Evolutionary conservation across 306 rosid species (phyloP).

Genomic region (Malus sieversii): DNA sequence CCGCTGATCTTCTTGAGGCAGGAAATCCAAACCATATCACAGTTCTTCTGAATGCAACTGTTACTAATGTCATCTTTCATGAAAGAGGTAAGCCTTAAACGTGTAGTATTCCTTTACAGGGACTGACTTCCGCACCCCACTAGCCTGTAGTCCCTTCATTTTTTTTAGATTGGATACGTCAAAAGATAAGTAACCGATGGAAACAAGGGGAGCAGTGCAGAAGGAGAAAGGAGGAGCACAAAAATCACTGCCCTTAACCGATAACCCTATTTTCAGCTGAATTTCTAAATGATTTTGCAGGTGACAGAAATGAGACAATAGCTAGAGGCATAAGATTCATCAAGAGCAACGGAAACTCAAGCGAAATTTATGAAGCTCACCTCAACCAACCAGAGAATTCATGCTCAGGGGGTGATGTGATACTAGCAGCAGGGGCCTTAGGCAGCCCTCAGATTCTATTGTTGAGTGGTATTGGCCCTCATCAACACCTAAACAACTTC

Average conservation of each 20-base stretch:
- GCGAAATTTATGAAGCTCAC: slow-evolving; percentile 39
- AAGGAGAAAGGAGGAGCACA: not conserved
- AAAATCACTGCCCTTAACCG: not conserved
- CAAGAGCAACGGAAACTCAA: slow-evolving; percentile 40
- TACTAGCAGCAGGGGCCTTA: slow-evolving; percentile 64
- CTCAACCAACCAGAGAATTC: slow-evolving; percentile 32
- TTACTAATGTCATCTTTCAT: slow-evolving; percentile 46
- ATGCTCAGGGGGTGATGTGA: slow-evolving; percentile 52
- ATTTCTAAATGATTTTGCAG: slow-evolving; percentile 19
- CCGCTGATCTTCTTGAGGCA: slow-evolving; percentile 59
- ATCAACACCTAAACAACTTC: slow-evolving; percentile 35
- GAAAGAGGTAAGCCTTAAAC: slow-evolving; percentile 33
- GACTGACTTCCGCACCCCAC: not conserved
- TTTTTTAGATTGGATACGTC: not conserved
- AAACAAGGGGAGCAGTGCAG: not conserved
- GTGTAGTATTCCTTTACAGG: not conserved
- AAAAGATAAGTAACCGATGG: not conserved
- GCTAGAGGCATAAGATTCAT: slow-evolving; percentile 57
- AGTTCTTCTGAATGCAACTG: slow-evolving; percentile 68
- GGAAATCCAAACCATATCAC: slow-evolving; percentile 41
- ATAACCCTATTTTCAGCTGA: not conserved
- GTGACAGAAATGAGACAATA: slow-evolving; percentile 30
- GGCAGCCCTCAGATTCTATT: slow-evolving; percentile 72
- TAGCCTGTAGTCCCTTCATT: not conserved
- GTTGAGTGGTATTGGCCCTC: slow-evolving; percentile 68